Percentiles rank a stretch among this genome's conserved stretches.
Evolutionary conservation across 2,329 filamentous ascomycete genomes (phyloP).

Genomic region (Cladophialophora psammophila): DNA sequence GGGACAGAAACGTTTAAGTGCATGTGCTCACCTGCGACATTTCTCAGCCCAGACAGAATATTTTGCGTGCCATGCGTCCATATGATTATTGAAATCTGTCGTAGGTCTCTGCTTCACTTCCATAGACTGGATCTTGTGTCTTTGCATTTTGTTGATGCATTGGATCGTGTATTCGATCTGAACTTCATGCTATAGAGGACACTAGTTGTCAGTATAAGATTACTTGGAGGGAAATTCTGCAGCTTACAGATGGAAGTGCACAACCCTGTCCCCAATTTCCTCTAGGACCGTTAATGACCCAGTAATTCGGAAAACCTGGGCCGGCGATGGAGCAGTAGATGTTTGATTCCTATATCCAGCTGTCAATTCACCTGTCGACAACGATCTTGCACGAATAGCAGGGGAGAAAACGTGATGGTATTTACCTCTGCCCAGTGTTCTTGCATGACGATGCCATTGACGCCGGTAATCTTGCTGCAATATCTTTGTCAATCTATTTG

Average conservation of each 20-base stretch:
- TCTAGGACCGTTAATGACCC: slow-evolving; percentile 19
- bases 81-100: slow-evolving; percentile 25
- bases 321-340: slow-evolving; percentile 19
- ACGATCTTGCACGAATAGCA: too few species aligned
- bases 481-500: neutral
- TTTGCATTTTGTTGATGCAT: slow-evolving; percentile 25
- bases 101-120: slow-evolving; percentile 17
- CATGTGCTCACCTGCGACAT: slow-evolving; percentile 38
- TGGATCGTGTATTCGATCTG: slow-evolving; percentile 23
- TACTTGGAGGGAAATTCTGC: too few species aligned
- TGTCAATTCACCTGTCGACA: too few species aligned
- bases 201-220: too few species aligned
- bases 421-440: slow-evolving; percentile 9
- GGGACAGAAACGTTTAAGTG: slow-evolving; percentile 39
- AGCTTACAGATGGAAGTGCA: slow-evolving; percentile 13
- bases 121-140: slow-evolving; percentile 22
- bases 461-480: slow-evolving; percentile 12
- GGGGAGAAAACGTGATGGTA: too few species aligned
- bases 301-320: slow-evolving; percentile 31
- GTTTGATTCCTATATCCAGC: slow-evolving; percentile 4
- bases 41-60: slow-evolving; percentile 20
- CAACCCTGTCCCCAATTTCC: slow-evolving; percentile 19
- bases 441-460: slow-evolving; percentile 14
- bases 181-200: slow-evolving; percentile 8
- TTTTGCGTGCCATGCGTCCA: slow-evolving; percentile 24